These are phyloP conservation scores for Ensete glaucum DNA, from an alignment of 176 grass and related monocot genomes.

Conservation along the genomic window DNA sequence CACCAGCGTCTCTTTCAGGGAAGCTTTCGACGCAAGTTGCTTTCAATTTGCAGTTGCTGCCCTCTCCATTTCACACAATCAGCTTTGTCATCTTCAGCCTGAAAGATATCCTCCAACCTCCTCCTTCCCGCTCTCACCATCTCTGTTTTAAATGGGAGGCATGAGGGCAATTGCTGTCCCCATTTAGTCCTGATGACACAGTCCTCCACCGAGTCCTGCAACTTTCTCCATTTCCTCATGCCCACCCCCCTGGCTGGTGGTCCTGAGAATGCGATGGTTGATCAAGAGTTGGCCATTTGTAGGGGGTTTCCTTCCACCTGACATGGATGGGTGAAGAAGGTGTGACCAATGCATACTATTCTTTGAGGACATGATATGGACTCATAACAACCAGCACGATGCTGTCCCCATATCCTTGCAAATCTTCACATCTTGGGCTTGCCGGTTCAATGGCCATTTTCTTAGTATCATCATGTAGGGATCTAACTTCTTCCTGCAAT, in stretches of 20 bases:
- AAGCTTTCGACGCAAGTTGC: neutral
- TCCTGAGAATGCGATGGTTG: neutral
- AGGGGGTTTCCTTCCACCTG: neutral
- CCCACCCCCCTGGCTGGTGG: neutral
- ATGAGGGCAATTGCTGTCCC: neutral
- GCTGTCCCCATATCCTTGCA: neutral
- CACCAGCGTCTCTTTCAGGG: neutral
- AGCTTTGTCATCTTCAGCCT: neutral
- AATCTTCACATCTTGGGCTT: too few relatives aligned
- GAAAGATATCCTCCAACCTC: neutral
- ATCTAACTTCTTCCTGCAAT: too few relatives aligned
- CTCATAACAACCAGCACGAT: neutral
- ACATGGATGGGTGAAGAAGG: neutral
- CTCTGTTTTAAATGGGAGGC: neutral
- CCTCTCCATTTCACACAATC: conserved; percentile 4
- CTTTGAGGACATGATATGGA: neutral
- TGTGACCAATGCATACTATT: neutral
- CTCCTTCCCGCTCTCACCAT: neutral
- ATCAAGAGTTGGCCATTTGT: neutral
- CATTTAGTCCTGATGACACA: neutral
- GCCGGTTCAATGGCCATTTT: too few relatives aligned
- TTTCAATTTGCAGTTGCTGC: neutral
- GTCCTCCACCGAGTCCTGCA: neutral
- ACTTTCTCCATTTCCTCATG: neutral
- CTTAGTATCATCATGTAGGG: too few relatives aligned